Evolutionary conservation across 2,329 filamentous ascomycete species (phyloP), one percentile per base, ranked within the genome.

Genomic region (Colletotrichum orchidophilum): DNA sequence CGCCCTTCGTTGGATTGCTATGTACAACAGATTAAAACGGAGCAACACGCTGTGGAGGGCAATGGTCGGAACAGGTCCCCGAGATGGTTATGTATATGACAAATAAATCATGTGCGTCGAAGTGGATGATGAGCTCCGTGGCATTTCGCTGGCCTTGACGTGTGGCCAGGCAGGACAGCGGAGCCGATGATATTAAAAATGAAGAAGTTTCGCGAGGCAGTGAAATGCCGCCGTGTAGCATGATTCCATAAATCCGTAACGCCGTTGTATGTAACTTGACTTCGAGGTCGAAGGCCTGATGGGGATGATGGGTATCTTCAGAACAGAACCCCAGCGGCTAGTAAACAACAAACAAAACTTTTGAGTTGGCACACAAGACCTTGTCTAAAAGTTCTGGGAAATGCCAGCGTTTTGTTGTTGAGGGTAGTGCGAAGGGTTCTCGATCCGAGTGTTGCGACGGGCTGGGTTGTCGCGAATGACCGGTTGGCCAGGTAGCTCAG

Each of bases 391-490:
- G 82, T 99, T 99, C 83, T 98, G 96, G 35, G 96, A 94, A 77
- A 99, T 98, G 70, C 96, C 96, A 49, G 94, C 94, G 77, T 94
- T 97, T 84, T 97, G 95, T 79, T 97, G 94, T 79, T 97, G 94
- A 12, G 96, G 95, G 77, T 94, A 97, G 73, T 96, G 93, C 54
- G 93, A 90, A 2, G 94, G 92, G 79, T 93, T 97, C 84, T 98
- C 95, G 78, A 99, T 98, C 73, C 95, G 91, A 13, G 96, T 98
- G 83, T 98, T 98, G 75, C 96, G 90, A 75, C 96, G 88, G 31
- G 96, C 96, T 74, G 93, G 92, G 74, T 98, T 96, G 80, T 99
- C 96, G 66, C 95, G 91, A 74, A 99, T 98, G 63, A 99, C 89
- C 1, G 96, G 95, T 77, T 93, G 92, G 68, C 85, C 86, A 46